Evolutionary conservation across 345 rosid species (phyloP).

Genomic region (Euphorbia lathyris): DNA sequence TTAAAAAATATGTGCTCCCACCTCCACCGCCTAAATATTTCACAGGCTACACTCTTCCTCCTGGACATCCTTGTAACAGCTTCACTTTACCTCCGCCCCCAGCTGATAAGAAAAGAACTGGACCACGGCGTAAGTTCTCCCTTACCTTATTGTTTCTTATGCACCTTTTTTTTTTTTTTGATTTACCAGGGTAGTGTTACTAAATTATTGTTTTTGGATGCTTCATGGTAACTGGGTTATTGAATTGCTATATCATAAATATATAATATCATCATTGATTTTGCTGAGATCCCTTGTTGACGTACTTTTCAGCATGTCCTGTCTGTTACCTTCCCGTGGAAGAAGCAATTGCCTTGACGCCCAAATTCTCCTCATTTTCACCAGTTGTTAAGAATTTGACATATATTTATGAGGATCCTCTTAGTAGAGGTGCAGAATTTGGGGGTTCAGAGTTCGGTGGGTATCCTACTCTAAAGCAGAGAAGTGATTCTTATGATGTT

Average conservation of each 20-base stretch:
- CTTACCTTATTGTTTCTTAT: not conserved
- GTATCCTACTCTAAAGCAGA: conserved; percentile 74
- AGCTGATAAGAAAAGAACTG: conserved; percentile 86
- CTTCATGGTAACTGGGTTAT: conserved; percentile 1
- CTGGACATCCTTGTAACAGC: conserved; percentile 85
- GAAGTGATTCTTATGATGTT: conserved; percentile 80
- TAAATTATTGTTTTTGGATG: not conserved
- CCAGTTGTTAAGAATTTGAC: conserved; percentile 72
- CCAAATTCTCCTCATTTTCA: conserved; percentile 73
- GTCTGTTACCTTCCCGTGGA: conserved; percentile 96
- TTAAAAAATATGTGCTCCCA: conserved; percentile 5
- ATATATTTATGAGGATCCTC: conserved; percentile 64
- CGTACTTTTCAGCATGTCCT: conserved; percentile 74
- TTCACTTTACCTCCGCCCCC: conserved; percentile 97
- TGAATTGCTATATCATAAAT: not conserved
- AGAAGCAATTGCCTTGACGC: conserved; percentile 90
- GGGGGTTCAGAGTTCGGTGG: conserved; percentile 99
- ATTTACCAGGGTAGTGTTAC: conserved; percentile 1
- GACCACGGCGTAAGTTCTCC: conserved; percentile 82
- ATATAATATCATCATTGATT: not conserved
- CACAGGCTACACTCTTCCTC: conserved; percentile 87
- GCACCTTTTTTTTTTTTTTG: not conserved
- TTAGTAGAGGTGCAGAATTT: conserved; percentile 60
- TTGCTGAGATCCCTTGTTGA: conserved; percentile 26
- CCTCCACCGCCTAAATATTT: conserved; percentile 77